phyloP scores from a whole-genome alignment of 2,329 filamentous ascomycete genomes.

The Ilyonectria destructans region DNA sequence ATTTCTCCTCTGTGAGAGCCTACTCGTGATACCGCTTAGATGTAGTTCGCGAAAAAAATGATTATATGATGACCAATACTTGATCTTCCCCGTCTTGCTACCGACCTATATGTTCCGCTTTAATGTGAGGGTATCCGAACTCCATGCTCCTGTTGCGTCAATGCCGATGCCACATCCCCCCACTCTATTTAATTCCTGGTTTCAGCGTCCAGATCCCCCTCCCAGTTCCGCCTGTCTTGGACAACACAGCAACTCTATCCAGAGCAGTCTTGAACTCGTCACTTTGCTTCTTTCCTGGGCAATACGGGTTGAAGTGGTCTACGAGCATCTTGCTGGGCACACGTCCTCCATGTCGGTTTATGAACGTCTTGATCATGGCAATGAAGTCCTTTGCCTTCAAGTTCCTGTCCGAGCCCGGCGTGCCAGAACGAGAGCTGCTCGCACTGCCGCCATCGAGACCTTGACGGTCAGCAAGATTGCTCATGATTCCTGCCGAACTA shows the following conservation, averaged over 20 bases:
- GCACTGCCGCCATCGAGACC: conserved; percentile 62
- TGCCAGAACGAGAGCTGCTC: conserved; percentile 63
- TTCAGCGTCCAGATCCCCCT: conserved; percentile 70
- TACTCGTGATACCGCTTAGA: conserved; percentile 29
- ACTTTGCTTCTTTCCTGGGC: conserved; percentile 75
- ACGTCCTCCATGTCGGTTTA: conserved; percentile 82
- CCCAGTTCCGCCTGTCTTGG: conserved; percentile 70
- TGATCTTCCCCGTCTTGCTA: not conserved
- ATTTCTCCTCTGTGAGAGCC: conserved; percentile 40
- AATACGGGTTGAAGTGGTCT: conserved; percentile 90
- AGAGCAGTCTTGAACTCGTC: conserved; percentile 88
- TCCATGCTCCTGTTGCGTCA: conserved; percentile 26
- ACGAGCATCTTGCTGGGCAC: conserved; percentile 89
- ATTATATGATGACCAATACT: conserved; percentile 30
- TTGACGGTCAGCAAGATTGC: conserved; percentile 72
- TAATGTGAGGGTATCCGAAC: conserved; percentile 30
- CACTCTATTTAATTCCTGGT: conserved; percentile 47
- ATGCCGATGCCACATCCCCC: not conserved
- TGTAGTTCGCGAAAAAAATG: conserved; percentile 32
- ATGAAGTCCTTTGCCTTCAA: conserved; percentile 76
- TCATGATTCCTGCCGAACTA: conserved; percentile 70
- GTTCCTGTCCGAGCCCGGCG: conserved; percentile 58
- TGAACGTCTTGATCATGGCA: conserved; percentile 83
- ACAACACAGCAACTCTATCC: conserved; percentile 81
- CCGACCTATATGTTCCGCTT: not conserved